phyloP scores from a whole-genome alignment of 352 stramenopile genomes.

The Pilasporangium apinafurcum region DNA sequence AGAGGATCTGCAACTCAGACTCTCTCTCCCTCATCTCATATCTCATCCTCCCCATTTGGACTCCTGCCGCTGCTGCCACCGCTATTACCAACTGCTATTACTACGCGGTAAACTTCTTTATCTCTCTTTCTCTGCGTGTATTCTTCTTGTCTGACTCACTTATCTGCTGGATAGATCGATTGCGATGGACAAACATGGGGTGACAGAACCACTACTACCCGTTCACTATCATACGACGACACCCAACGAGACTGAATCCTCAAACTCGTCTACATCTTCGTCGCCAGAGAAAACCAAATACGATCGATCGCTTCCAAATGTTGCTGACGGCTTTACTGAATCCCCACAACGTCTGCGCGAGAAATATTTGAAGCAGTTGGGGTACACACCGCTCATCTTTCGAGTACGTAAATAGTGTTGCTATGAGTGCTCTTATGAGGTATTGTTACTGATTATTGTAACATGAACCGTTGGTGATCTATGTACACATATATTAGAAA shows the following conservation, averaged over 20 bases:
- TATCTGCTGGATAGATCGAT: too few species aligned
- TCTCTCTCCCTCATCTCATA: too few species aligned
- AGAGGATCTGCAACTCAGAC: too few species aligned
- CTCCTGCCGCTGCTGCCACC: too few species aligned
- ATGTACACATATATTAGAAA: slow-evolving; percentile 18
- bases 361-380: slow-evolving; percentile 65
- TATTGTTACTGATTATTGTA: not conserved
- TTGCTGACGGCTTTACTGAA: slow-evolving; percentile 10
- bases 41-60: too few species aligned
- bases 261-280: slow-evolving; percentile 11
- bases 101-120: too few species aligned
- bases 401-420: slow-evolving; percentile 23
- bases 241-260: slow-evolving; percentile 9
- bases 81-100: too few species aligned
- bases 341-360: slow-evolving; percentile 43
- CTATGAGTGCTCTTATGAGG: not conserved
- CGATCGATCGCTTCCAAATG: slow-evolving; percentile 2
- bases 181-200: slow-evolving; percentile 8
- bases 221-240: slow-evolving; percentile 22
- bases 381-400: slow-evolving; percentile 80
- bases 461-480: too few species aligned
- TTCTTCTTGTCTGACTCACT: too few species aligned
- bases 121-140: too few species aligned
- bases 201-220: slow-evolving; percentile 46
- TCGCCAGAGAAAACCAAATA: slow-evolving; percentile 1